These are phyloP conservation scores for Ophiostoma montium DNA, from an alignment of 2,329 filamentous ascomycete species.

Conservation along the genomic window DNA sequence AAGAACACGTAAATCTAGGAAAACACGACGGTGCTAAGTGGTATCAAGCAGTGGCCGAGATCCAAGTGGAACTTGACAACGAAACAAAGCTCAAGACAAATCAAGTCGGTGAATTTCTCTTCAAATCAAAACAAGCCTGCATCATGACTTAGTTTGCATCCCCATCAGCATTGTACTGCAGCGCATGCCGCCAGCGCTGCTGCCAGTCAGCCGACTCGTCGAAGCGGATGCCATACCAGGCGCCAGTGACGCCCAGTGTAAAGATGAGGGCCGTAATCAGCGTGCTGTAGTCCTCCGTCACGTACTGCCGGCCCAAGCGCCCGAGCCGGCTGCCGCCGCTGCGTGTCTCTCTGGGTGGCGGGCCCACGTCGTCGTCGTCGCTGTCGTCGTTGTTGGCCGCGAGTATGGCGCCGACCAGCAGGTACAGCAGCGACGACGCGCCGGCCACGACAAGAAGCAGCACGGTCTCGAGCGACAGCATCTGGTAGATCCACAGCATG, in stretches of 20 bases:
- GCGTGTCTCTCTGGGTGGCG: too few relatives aligned
- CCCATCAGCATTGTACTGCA: background rate
- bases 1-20: too few relatives aligned
- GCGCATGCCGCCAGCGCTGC: slow-evolving; percentile 6
- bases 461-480: background rate
- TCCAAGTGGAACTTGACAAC: too few relatives aligned
- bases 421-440: background rate
- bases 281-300: background rate
- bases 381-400: too few relatives aligned
- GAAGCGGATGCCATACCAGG: slow-evolving; percentile 7
- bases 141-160: too few relatives aligned
- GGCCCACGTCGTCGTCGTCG: too few relatives aligned
- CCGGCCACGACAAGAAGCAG: background rate
- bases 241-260: background rate
- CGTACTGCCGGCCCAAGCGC: background rate
- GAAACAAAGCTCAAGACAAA: too few relatives aligned
- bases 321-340: too few relatives aligned
- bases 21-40: too few relatives aligned
- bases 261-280: background rate
- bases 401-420: background rate
- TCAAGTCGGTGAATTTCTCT: too few relatives aligned
- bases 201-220: slow-evolving; percentile 1
- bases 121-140: too few relatives aligned
- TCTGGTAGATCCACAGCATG: background rate
- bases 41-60: too few relatives aligned